Conservation (phyloP, 805 yeast genomes). For the Limtongozyma cylindracea region DNA sequence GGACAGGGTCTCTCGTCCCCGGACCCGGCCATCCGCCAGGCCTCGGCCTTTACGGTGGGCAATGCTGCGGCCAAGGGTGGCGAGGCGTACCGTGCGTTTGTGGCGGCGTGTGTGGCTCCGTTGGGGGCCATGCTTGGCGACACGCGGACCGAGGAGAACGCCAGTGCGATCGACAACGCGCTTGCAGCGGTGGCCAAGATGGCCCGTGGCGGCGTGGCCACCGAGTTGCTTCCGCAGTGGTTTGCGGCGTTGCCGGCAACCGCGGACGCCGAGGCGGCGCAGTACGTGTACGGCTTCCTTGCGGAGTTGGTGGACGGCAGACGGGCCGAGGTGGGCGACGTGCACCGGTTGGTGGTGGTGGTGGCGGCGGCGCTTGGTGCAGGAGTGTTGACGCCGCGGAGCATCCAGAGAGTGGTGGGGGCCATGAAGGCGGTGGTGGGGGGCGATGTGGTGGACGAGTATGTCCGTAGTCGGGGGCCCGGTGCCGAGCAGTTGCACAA, state of each 20-base stretch:
- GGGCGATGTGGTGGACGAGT: no score
- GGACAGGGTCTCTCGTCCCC: constrained; percentile 31
- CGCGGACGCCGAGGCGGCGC: constrained; percentile 75
- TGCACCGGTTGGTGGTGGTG: no score
- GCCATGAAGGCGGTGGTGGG: no score
- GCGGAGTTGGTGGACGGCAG: constrained; percentile 46
- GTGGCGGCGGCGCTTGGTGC: no score
- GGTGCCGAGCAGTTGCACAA: no score
- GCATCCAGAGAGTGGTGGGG: no score
- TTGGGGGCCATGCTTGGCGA: constrained; percentile 58
- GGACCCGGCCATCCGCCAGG: constrained; percentile 60
- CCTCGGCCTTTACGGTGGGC: constrained; percentile 68
- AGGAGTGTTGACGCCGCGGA: no score
- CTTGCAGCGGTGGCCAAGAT: constrained; percentile 32
- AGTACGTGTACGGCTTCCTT: constrained; percentile 55
- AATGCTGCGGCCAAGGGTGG: constrained; percentile 72
- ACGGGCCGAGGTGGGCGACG: no score
- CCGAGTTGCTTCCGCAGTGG: constrained; percentile 61
- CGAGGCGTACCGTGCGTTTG: constrained; percentile 23
- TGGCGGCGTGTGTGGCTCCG: constrained; percentile 22
- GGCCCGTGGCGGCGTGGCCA: no score
- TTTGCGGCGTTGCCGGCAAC: constrained; percentile 56
- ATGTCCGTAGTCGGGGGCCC: no score
- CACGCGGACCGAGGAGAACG: constrained; percentile 63
- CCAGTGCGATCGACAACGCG: constrained; percentile 54